Conservation (phyloP, 148 eudicot genomes). For the Pharnaceum exiguum region DNA sequence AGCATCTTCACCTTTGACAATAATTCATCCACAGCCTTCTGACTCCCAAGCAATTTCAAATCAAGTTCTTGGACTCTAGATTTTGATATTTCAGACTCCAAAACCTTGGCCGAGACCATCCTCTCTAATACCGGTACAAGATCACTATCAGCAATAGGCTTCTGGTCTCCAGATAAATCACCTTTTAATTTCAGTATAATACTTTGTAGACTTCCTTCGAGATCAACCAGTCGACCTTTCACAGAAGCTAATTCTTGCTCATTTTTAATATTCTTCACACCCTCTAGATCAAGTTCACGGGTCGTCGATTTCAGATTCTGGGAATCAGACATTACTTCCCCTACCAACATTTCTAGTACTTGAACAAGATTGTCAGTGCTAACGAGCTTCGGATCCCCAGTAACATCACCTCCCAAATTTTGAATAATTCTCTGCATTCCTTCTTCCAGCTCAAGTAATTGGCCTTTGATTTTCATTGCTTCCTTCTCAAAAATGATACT, state of each 20-base stretch:
- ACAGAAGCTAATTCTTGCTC: constrained; percentile 25
- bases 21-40: constrained; percentile 65
- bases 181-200: constrained; percentile 26
- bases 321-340: constrained; percentile 14
- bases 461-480: constrained; percentile 17
- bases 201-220: constrained; percentile 23
- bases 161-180: constrained; percentile 31
- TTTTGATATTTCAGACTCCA: constrained; percentile 66
- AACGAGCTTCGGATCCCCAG: constrained; percentile 14
- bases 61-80: constrained; percentile 60
- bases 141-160: constrained; percentile 30
- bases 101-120: constrained; percentile 41
- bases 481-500: constrained; percentile 13
- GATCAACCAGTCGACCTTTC: constrained; percentile 19
- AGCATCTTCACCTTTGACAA: constrained; percentile 62
- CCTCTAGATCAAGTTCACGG: constrained; percentile 26
- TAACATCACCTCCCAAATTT: constrained; percentile 21
- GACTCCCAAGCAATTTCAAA: constrained; percentile 57
- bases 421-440: constrained; percentile 20
- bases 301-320: constrained; percentile 23
- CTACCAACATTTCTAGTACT: constrained; percentile 21
- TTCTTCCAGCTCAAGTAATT: constrained; percentile 22
- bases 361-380: constrained; percentile 16
- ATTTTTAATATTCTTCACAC: constrained; percentile 4
- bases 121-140: constrained; percentile 57